These are phyloP conservation scores for Hypomyces perniciosus DNA, from an alignment of 2,329 filamentous ascomycete genomes.

Conservation along the genomic window DNA sequence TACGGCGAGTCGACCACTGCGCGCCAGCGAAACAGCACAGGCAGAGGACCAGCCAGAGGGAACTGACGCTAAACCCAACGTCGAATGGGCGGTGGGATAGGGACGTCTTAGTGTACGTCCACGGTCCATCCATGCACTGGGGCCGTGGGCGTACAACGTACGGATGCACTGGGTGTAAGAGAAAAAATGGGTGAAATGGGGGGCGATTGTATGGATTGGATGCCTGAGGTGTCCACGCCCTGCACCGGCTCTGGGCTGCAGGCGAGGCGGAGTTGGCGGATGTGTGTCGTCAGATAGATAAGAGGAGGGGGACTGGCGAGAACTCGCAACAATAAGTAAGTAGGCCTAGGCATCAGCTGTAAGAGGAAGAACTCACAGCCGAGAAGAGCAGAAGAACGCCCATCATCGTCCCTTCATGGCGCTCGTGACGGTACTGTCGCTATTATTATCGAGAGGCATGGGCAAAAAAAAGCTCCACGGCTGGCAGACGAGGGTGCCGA, in stretches of 20 bases:
- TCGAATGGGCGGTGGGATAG: slow-evolving; percentile 30
- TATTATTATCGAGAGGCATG: too few species aligned
- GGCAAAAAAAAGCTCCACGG: too few species aligned
- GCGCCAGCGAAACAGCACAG: slow-evolving; percentile 1
- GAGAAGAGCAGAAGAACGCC: too few species aligned
- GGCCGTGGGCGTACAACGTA: slow-evolving; percentile 10
- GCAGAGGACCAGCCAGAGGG: slow-evolving; percentile 13
- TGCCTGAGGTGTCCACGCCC: slow-evolving; percentile 1
- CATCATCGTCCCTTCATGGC: too few species aligned
- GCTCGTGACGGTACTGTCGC: too few species aligned
- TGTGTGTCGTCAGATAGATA: background rate
- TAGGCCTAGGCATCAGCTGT: too few species aligned
- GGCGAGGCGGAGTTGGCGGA: background rate
- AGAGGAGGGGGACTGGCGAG: too few species aligned
- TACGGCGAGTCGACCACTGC: background rate
- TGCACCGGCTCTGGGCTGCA: background rate
- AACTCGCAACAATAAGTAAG: too few species aligned
- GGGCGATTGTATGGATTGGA: background rate
- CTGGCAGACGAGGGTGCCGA: too few species aligned
- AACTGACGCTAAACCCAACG: slow-evolving; percentile 30
- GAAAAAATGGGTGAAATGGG: too few species aligned
- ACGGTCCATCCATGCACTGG: slow-evolving; percentile 13
- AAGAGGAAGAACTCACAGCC: too few species aligned
- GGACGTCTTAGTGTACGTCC: slow-evolving; percentile 26
- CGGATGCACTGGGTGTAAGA: background rate